Conservation (phyloP, 1,284 basidiomycete genomes). For the Ceratobasidium sp. region DNA sequence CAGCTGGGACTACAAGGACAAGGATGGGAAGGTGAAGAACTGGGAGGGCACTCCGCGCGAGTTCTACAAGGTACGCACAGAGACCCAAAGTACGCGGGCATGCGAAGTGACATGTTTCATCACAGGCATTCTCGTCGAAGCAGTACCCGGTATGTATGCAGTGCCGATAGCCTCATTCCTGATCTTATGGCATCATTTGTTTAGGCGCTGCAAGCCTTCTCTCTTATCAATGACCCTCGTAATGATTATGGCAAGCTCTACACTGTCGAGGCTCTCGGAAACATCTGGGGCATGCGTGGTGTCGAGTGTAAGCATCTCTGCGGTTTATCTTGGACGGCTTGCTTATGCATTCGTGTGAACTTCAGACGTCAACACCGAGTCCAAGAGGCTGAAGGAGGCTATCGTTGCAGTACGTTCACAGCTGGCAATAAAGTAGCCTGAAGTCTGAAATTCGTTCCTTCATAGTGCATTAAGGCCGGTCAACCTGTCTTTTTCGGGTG, state of each 20-base stretch:
- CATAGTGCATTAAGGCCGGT: conserved; percentile 81
- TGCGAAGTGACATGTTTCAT: not conserved
- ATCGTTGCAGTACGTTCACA: conserved; percentile 67
- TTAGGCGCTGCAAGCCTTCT: conserved; percentile 71
- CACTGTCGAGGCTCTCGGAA: conserved; percentile 91
- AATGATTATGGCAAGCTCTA: conserved; percentile 86
- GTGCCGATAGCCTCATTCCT: conserved; percentile 23
- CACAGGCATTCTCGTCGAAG: conserved; percentile 61
- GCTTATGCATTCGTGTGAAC: not conserved
- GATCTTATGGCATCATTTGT: conserved; percentile 49
- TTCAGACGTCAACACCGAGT: conserved; percentile 88
- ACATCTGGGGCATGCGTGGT: conserved; percentile 84
- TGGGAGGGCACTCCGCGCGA: conserved; percentile 83
- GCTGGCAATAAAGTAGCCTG: not conserved
- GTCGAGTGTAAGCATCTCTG: conserved; percentile 70
- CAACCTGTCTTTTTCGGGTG: conserved; percentile 95
- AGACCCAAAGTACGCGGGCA: not conserved
- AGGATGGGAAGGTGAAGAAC: conserved; percentile 75
- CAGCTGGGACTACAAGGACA: conserved; percentile 89
- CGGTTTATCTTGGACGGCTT: not conserved
- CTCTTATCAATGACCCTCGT: conserved; percentile 93
- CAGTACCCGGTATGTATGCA: conserved; percentile 60
- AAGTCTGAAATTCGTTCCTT: not conserved
- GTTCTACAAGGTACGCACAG: conserved; percentile 64
- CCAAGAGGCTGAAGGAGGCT: conserved; percentile 78